phyloP scores from a whole-genome alignment of 2,329 filamentous ascomycete species.

The Hirsutella minnesotensis region DNA sequence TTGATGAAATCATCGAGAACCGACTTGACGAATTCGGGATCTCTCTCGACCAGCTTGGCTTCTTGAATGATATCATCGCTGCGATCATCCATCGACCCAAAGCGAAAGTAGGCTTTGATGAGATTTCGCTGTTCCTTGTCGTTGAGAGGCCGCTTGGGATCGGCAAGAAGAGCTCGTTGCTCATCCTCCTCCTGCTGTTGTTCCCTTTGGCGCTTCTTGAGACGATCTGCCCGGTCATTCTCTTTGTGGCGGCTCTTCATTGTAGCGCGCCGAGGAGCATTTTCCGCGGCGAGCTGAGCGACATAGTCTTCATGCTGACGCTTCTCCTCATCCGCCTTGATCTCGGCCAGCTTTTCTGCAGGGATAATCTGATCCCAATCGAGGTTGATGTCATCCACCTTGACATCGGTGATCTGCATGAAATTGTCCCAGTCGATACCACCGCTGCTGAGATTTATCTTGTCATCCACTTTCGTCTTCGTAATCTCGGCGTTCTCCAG shows the following conservation, averaged over 20 bases:
- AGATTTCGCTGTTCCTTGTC: slow-evolving; percentile 92
- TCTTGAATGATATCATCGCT: slow-evolving; percentile 79
- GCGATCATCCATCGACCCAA: slow-evolving; percentile 80
- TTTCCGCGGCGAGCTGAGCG: slow-evolving; percentile 71
- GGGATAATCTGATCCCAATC: slow-evolving; percentile 99
- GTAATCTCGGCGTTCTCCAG: slow-evolving; percentile 95
- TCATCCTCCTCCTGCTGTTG: slow-evolving; percentile 59
- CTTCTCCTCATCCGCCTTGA: slow-evolving; percentile 82
- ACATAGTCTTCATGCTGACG: slow-evolving; percentile 75
- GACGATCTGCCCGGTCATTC: slow-evolving; percentile 51
- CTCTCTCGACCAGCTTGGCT: slow-evolving; percentile 71
- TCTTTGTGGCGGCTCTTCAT: slow-evolving; percentile 45
- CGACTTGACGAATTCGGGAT: slow-evolving; percentile 64
- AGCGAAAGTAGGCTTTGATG: slow-evolving; percentile 81
- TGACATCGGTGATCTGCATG: slow-evolving; percentile 95
- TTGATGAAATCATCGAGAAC: slow-evolving; percentile 65
- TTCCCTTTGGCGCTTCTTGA: slow-evolving; percentile 56
- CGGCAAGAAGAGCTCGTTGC: slow-evolving; percentile 59
- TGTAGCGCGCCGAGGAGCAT: slow-evolving; percentile 65
- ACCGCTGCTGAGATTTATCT: slow-evolving; percentile 82
- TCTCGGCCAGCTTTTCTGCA: slow-evolving; percentile 76
- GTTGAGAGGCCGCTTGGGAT: slow-evolving; percentile 79
- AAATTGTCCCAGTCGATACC: slow-evolving; percentile 82
- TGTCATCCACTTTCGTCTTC: slow-evolving; percentile 88
- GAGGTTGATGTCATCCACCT: slow-evolving; percentile 67